Evolutionary conservation across 225 moss, liverwort and hornwort species (phyloP).

Genomic region (Thuidium tamariscinum): DNA sequence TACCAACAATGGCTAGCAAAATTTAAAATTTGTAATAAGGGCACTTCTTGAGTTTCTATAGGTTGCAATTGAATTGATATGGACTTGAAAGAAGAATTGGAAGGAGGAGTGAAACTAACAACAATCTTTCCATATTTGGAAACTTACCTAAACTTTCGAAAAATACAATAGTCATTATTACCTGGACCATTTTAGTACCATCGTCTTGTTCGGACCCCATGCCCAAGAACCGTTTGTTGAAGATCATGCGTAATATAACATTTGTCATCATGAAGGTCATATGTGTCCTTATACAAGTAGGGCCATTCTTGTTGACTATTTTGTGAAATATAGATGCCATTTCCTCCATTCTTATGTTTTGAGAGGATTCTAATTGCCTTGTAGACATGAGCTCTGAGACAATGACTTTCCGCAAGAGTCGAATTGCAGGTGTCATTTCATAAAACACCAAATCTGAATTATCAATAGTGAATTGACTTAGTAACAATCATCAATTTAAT

Average conservation of each 20-base stretch:
- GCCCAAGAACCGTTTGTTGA: background rate
- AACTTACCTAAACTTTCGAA: background rate
- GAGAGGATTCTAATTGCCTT: background rate
- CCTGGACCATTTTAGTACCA: background rate
- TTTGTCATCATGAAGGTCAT: background rate
- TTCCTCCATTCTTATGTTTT: background rate
- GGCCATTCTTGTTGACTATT: background rate
- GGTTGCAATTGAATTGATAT: background rate
- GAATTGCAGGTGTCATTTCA: background rate
- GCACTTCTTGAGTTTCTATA: rapidly evolving
- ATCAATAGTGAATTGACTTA: background rate
- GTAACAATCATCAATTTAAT: background rate
- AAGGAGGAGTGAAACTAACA: background rate
- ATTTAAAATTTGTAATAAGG: background rate
- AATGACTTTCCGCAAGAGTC: background rate
- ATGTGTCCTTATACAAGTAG: background rate
- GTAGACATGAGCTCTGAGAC: background rate
- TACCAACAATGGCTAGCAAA: background rate
- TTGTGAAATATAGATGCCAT: background rate
- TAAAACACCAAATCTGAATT: background rate
- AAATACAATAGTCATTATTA: rapidly evolving
- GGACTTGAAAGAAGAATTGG: background rate
- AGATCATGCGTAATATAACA: background rate
- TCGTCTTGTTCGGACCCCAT: background rate
- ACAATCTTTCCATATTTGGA: background rate